A percentile compares a stretch with the other conserved stretches of the same genome.
phyloP scores from a whole-genome alignment of 768 basidiomycete genomes.

The Cystofilobasidium capitatum region DNA sequence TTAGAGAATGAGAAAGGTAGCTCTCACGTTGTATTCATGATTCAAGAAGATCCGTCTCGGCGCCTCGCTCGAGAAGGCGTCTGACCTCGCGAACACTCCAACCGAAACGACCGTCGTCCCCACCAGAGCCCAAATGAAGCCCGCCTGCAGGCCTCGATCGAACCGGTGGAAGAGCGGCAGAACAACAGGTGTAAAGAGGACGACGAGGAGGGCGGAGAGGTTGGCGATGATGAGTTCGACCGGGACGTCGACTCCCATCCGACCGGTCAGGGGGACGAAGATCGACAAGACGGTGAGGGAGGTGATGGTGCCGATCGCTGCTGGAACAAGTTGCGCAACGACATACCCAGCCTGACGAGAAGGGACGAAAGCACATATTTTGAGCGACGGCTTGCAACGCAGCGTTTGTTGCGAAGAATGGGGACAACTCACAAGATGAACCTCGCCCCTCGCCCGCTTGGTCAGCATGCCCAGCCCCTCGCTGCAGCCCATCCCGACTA shows the following conservation, averaged over 20 bases:
- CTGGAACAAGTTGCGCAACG: conserved; percentile 7
- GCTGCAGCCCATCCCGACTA: not conserved
- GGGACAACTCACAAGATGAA: conserved; percentile 4
- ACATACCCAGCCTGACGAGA: not conserved
- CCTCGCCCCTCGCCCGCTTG: not conserved
- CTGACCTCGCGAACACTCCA: not conserved
- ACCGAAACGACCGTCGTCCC: not conserved
- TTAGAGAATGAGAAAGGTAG: not conserved
- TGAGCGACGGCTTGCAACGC: not conserved
- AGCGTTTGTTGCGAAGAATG: not conserved
- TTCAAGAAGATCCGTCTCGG: conserved; percentile 22
- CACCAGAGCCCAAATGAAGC: not conserved
- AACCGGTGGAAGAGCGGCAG: conserved; percentile 24
- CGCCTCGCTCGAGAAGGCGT: conserved; percentile 3
- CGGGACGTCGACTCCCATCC: conserved; percentile 18
- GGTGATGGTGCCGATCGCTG: conserved; percentile 14
- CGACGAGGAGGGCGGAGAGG: conserved; percentile 9
- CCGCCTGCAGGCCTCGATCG: not conserved
- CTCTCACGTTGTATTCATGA: conserved; percentile 19
- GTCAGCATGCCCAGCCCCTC: not conserved
- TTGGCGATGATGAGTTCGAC: conserved; percentile 24
- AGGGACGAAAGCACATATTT: not conserved
- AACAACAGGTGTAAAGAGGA: conserved; percentile 12
- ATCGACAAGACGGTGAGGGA: conserved; percentile 9
- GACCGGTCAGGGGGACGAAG: conserved; percentile 23